phyloP scores from a whole-genome alignment of 75 land plant genomes.

The Pseudotsuga menziesii region DNA sequence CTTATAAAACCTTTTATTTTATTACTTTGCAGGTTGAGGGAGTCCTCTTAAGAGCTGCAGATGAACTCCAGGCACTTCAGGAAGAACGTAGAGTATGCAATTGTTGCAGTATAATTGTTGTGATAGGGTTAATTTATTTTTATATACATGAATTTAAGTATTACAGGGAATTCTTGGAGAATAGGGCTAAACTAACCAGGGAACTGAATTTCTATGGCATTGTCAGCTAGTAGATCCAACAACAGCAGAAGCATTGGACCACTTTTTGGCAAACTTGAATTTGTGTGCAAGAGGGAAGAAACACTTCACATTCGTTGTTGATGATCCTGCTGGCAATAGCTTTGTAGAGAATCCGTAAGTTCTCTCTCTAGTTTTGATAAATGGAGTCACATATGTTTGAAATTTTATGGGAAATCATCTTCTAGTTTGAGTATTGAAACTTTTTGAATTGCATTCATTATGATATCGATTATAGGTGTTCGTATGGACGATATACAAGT shows the following conservation, averaged over 20 bases:
- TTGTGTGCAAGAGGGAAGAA: constrained; percentile 61
- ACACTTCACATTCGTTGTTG: constrained; percentile 76
- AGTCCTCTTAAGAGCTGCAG: constrained; percentile 73
- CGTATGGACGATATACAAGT: background rate
- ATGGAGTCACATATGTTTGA: background rate
- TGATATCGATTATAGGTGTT: background rate
- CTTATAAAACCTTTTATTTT: background rate
- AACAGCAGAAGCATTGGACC: constrained; percentile 89
- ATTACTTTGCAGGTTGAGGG: constrained; percentile 75
- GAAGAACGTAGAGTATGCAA: constrained; percentile 80
- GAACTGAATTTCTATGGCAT: background rate
- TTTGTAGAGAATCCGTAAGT: constrained; percentile 96
- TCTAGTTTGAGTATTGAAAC: background rate
- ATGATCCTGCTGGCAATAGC: constrained; percentile 99
- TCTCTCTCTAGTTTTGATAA: background rate
- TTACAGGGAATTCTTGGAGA: background rate
- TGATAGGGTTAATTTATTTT: background rate
- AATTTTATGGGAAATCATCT: background rate
- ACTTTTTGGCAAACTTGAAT: constrained; percentile 68
- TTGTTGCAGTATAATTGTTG: constrained; percentile 1
- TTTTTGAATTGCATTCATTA: background rate
- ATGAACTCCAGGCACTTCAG: constrained; percentile 81
- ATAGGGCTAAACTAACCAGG: background rate
- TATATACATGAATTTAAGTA: background rate
- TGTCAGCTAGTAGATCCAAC: constrained; percentile 76